These are phyloP conservation scores for Boletus vinaceobasis DNA, from an alignment of 768 basidiomycete genomes.

Conservation along the genomic window DNA sequence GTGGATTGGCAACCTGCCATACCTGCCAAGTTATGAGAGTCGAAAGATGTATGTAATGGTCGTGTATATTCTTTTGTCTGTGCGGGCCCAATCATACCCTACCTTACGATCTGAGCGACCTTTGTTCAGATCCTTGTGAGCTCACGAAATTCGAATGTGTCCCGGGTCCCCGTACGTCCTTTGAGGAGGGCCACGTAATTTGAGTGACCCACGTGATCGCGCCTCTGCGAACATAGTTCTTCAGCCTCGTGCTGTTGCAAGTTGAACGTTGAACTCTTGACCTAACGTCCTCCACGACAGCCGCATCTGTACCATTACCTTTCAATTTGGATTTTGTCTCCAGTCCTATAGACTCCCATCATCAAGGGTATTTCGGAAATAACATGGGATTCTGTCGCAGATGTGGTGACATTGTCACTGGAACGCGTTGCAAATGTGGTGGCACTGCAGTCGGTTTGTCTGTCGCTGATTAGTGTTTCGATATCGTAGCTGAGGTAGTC, in stretches of 20 bases:
- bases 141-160: not conserved
- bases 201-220: constrained; percentile 19
- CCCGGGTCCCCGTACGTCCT: too few species aligned
- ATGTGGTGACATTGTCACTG: constrained; percentile 78
- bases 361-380: not conserved
- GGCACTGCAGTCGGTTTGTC: constrained; percentile 73
- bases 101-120: not conserved
- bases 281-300: constrained; percentile 1
- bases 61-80: not conserved
- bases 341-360: not conserved
- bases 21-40: constrained; percentile 23
- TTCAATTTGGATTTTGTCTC: not conserved
- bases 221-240: not conserved
- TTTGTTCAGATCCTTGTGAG: not conserved
- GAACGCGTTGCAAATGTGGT: constrained; percentile 74
- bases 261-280: constrained; percentile 8
- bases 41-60: not conserved
- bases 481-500: constrained; percentile 14
- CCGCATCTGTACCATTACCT: not conserved
- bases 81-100: not conserved
- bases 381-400: constrained; percentile 81
- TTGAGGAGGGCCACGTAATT: not conserved
- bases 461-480: constrained; percentile 2
- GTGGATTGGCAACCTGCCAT: constrained; percentile 59
- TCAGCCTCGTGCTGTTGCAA: constrained; percentile 7